Evolutionary conservation across 176 grass and related monocot species (phyloP), one percentile per base, ranked within the genome.

Genomic region (Elymus sibiricus): DNA sequence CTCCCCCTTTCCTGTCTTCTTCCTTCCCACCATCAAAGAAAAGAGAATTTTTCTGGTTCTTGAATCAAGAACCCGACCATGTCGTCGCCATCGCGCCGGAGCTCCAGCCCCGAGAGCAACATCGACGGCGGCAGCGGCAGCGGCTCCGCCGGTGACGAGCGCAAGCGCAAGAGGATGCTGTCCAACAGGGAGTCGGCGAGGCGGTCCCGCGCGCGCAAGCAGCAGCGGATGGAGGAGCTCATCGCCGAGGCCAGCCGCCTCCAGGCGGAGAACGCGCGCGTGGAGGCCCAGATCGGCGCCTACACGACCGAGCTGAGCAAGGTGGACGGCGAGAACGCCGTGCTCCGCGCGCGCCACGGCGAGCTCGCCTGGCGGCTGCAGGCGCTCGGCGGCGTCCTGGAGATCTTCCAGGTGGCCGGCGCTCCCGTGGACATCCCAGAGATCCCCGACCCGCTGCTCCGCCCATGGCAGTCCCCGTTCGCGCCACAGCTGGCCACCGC

Each of bases 101-200:
- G 79, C 70, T 89, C 88, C 13, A 89, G 90, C 38, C 78, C 90
- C 1, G 90, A 95, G 25, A 92, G 71, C 77, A 82, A 85, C 80
- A 46, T 67, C 13, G 62, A 28, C 28, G 78, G 78, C 53, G 71
- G 79, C 6, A 44, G 47, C 43, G 85, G 80, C 11, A 35, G 71
- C 5, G 69, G 80, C 1, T 29, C 25, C 59, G 14, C 69, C 11
- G 56, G 59, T 27, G 91, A 95, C 74, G 89, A 93, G 64, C 84
- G 88, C 32, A 95, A 95, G 91, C 81, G 89, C 29, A 95, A 93
- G 91, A 87, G 94, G 88, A 95, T 93, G 94, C 84, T 93, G 19
- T 95, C 94, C 22, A 95, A 95, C 78, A 80, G 94, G 86, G 91
- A 95, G 77, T 93, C 94, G 24, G 94, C 94, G 6, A 80, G 86